Conservation (phyloP, 495 filamentous ascomycete genomes). For the Neurospora sp. region DNA sequence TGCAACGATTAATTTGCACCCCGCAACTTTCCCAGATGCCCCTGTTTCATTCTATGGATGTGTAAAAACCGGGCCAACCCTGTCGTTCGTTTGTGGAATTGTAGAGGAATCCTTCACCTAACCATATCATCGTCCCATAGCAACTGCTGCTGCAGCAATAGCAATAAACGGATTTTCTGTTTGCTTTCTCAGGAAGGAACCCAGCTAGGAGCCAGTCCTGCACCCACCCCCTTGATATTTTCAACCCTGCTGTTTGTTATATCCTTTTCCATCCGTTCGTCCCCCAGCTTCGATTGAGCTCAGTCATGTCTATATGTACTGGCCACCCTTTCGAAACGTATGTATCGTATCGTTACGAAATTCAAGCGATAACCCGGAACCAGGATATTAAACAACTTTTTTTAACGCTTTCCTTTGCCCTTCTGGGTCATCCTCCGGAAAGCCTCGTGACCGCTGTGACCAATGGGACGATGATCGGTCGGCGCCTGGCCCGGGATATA, state of each 20-base stretch:
- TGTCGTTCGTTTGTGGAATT: not conserved
- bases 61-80: not conserved
- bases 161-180: too few species aligned
- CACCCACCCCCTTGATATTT: too few species aligned
- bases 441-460: slow-evolving; percentile 64
- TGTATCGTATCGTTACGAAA: not conserved
- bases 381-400: slow-evolving; percentile 6
- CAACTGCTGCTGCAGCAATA: too few species aligned
- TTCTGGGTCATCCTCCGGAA: slow-evolving; percentile 74
- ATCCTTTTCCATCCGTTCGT: not conserved
- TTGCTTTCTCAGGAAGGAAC: too few species aligned
- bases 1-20: too few species aligned
- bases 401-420: slow-evolving; percentile 44
- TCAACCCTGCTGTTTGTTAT: not conserved
- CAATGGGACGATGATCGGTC: slow-evolving; percentile 48
- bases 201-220: too few species aligned
- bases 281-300: not conserved
- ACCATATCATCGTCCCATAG: too few species aligned
- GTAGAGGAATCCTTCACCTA: too few species aligned
- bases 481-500: slow-evolving; percentile 32
- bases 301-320: not conserved
- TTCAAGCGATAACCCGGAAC: slow-evolving; percentile 2
- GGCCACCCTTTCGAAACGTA: not conserved
- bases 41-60: not conserved
- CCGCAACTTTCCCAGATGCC: not conserved